phyloP scores from a whole-genome alignment of 129 eudicot species.

The Deinandra increscens region DNA sequence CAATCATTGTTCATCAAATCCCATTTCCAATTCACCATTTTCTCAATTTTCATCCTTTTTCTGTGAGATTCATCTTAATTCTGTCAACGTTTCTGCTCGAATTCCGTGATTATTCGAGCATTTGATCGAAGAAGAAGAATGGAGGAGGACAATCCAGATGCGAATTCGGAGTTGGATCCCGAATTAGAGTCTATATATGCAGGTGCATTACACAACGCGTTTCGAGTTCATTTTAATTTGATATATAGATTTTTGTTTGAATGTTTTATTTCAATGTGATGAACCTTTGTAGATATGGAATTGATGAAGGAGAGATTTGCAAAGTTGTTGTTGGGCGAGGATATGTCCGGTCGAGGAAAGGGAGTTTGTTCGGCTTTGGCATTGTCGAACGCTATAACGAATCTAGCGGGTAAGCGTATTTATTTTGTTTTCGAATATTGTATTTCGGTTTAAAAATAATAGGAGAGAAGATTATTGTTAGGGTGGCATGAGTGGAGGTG shows the following conservation, averaged over 20 bases:
- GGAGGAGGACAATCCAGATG: slow-evolving; percentile 27
- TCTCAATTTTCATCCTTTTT: background rate
- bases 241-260: background rate
- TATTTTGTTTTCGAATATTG: background rate
- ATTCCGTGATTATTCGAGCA: slow-evolving; percentile 36
- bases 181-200: slow-evolving; percentile 35
- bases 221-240: background rate
- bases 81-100: slow-evolving; percentile 22
- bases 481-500: too few relatives aligned
- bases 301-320: slow-evolving; percentile 86
- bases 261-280: background rate
- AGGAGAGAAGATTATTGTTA: background rate
- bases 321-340: slow-evolving; percentile 95
- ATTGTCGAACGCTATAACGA: slow-evolving; percentile 93
- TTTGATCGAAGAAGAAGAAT: slow-evolving; percentile 24
- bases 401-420: slow-evolving; percentile 63
- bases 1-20: slow-evolving; percentile 5
- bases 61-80: background rate
- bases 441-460: background rate
- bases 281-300: slow-evolving; percentile 53
- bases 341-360: slow-evolving; percentile 98
- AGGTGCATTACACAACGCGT: slow-evolving; percentile 4
- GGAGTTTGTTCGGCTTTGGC: slow-evolving; percentile 96
- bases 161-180: slow-evolving; percentile 29
- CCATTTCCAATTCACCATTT: background rate